These are phyloP conservation scores for Xylariaceae sp. DNA, from an alignment of 2,329 filamentous ascomycete genomes.

Conservation along the genomic window DNA sequence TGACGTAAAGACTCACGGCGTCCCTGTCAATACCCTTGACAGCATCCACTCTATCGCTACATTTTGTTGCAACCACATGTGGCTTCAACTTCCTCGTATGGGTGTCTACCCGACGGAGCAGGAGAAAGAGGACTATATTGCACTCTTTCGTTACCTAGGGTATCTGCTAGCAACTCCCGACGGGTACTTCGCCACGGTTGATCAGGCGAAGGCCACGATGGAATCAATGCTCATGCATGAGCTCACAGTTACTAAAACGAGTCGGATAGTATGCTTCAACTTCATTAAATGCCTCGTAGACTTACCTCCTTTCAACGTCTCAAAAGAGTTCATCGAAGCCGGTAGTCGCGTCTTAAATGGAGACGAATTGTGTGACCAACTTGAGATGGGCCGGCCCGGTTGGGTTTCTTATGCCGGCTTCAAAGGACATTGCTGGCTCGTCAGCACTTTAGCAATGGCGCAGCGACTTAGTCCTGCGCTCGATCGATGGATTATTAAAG, in stretches of 20 bases:
- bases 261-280: constrained; percentile 45
- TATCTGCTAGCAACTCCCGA: constrained; percentile 40
- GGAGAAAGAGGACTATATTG: constrained; percentile 68
- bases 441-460: constrained; percentile 34
- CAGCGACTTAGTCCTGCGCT: constrained; percentile 37
- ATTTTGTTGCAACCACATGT: constrained; percentile 68
- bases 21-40: constrained; percentile 70
- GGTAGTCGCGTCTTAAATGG: constrained; percentile 48
- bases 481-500: constrained; percentile 34
- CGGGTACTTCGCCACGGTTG: constrained; percentile 33
- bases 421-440: constrained; percentile 42
- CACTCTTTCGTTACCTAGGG: constrained; percentile 53
- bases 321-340: constrained; percentile 44
- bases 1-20: constrained; percentile 60
- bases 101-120: constrained; percentile 63
- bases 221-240: constrained; percentile 45
- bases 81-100: constrained; percentile 66
- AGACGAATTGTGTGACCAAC: constrained; percentile 44
- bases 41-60: constrained; percentile 67
- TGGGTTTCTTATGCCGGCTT: constrained; percentile 39
- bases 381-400: constrained; percentile 43
- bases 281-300: constrained; percentile 47
- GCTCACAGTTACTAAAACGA: constrained; percentile 42
- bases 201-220: constrained; percentile 41
- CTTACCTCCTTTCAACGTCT: constrained; percentile 45